Base-by-base conservation (phyloP, 2,329 filamentous ascomycete genomes). In the Exophiala sp. region DNA sequence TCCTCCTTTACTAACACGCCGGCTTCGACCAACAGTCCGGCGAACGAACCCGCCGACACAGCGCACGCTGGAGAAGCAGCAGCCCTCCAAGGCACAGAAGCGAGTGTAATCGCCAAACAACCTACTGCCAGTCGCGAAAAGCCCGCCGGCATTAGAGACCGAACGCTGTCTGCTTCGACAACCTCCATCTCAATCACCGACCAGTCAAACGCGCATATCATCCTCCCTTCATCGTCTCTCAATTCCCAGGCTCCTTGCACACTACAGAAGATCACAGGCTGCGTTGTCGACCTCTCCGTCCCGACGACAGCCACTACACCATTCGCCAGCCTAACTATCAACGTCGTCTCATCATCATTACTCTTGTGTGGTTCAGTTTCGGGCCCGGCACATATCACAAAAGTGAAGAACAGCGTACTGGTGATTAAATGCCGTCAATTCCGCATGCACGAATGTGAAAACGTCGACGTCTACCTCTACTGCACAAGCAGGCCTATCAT, bases 401-500 rank as follows among this genome's bases (percentile, higher is more conserved):
- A 76, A 1, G 71, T 95, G 1, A 71, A 75, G 43, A 74, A 88
- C 60, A 86, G 83, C 56, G 78, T 88, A n/a, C 27, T 62, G 19
- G 81, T 96, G 0, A 81, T 95, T 2, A 76, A 80, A 5, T 86
- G 87, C 45, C 78, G 85, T n/a, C 93, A 98, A 67, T 88, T 95
- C 62, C 80, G 93, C 18, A 91, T 98, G 73, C 93, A 98, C 65
- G 85, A 91, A 58, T 94, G 88, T 63, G 75, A 72, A 38, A 79
- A 89, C 53, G 85, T 94, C 29, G 81, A 88, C 58, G 76, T 98
- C 9, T 97, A 97, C 65, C 73, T 98, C 51, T 79, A 84, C 58
- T 90, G 86, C 64, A 74, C 76, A 1, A 93, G 87, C 61, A 82
- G 89, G 55, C 93, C 93, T 0, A 96, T 98, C 60, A 95, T 98